Base-by-base conservation (phyloP, 2,329 filamentous ascomycete genomes). In the Elsinoe arachidis region DNA sequence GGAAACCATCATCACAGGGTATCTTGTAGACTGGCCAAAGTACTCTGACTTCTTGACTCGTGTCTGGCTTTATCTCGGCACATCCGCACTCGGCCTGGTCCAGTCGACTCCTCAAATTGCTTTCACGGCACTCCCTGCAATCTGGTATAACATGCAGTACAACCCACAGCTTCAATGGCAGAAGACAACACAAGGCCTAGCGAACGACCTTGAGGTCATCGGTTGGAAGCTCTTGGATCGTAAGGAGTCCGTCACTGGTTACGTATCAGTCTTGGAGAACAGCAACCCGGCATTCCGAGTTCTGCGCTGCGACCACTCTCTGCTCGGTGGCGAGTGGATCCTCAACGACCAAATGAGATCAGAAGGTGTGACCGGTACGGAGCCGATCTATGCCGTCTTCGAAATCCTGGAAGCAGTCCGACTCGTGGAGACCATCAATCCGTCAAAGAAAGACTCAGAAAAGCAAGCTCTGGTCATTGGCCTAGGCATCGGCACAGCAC, bases 351-450 rank as follows among this genome's bases (percentile, higher is more conserved):
- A 69, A 47, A 61, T 74, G 30, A 57, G 55, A 21, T 62, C 64
- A 38, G 68, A 73, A 59, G 74, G 73, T 46, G 73, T 77, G 64
- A 70, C 79, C 44, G 74, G 90, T 15, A 81, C 83, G 10, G 93
- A 99, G 72, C 90, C 92, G 0, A 89, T 99, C 57, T 99, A 97
- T 68, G 86, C 89, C 9, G 87, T 97, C n/a, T 99, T 99, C 69
- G 86, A 89, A 23, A 95, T 96, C 80, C 81, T 99, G 1, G 93
- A 99, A 70, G 90, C 92, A 2, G 86, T 97, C 5, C 82, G 93
- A 19, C 79, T 99, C 33, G 78, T 96, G 21, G 78, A 93, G 63
- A 76, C 76, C 3, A 3, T 58, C 5, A 19, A 55, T n/a, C 61
- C 61, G 10, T 30, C 73, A 71, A 12, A 72, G 76, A 54, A 73